Conservation (phyloP, 2,329 filamentous ascomycete species). For the Colletotrichum eremochloae region DNA sequence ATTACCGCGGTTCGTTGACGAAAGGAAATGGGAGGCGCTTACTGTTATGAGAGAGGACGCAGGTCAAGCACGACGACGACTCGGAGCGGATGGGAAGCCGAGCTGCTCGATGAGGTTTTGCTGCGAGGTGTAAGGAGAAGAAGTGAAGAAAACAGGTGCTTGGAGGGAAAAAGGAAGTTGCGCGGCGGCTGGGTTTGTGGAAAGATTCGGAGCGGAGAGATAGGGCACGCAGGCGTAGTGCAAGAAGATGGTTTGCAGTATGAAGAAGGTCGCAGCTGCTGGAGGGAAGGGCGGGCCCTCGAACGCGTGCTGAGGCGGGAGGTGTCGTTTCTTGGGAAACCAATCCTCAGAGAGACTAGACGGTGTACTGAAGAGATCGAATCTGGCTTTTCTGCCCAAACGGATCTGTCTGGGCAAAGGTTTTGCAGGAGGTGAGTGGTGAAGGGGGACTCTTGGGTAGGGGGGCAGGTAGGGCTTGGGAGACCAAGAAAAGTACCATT, state of each 20-base stretch:
- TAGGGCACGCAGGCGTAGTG: neutral
- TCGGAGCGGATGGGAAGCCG: neutral
- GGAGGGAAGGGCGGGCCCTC: neutral
- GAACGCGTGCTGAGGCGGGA: neutral
- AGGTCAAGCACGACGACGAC: neutral
- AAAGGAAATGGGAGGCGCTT: neutral
- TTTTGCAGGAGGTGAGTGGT: neutral
- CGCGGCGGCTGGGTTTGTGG: rapidly evolving
- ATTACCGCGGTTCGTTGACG: neutral
- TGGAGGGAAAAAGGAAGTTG: too few relatives aligned
- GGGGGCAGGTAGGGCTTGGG: neutral
- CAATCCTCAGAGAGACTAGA: neutral
- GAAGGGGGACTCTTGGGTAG: neutral
- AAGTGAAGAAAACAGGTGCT: neutral
- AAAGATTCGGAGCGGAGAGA: neutral
- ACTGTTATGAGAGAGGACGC: neutral
- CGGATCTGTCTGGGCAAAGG: neutral
- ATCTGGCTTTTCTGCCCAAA: neutral
- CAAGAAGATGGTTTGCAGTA: neutral
- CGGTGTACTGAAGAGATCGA: neutral
- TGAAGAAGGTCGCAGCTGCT: neutral
- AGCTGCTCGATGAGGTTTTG: neutral
- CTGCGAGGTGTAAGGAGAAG: neutral
- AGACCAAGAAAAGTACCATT: neutral
- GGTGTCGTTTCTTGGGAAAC: too few relatives aligned